These are phyloP conservation scores for Zygoascus flipseniorum DNA, from an alignment of 805 yeast genomes.

Conservation along the genomic window DNA sequence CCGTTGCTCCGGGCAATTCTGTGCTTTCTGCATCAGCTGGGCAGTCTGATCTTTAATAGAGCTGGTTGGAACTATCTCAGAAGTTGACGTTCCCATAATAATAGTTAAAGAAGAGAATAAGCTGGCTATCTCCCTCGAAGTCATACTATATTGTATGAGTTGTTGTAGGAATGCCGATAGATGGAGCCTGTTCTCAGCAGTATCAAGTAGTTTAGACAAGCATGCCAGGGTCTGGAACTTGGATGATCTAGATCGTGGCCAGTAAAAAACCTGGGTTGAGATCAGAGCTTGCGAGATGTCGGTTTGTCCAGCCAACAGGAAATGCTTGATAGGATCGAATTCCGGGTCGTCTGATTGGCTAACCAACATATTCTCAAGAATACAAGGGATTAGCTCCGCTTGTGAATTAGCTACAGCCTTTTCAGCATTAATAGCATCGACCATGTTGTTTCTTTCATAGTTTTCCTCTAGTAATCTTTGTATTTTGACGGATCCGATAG, in stretches of 20 bases:
- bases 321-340: slow-evolving; percentile 1
- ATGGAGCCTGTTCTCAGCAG: background rate
- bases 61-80: background rate
- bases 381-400: background rate
- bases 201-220: slow-evolving; percentile 2
- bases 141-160: background rate
- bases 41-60: background rate
- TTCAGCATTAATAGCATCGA: background rate
- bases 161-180: background rate
- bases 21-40: background rate
- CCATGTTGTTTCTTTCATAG: background rate
- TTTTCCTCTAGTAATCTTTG: background rate
- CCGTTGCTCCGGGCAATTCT: background rate
- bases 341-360: slow-evolving; percentile 1
- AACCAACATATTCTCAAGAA: background rate
- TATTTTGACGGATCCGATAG: background rate
- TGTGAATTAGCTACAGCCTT: background rate
- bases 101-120: background rate
- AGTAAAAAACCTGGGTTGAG: background rate
- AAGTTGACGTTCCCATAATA: background rate
- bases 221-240: background rate
- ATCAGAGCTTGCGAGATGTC: background rate
- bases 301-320: background rate
- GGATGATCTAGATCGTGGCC: background rate
- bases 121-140: background rate